Conservation (phyloP, 2,329 filamentous ascomycete species). For the Purpureocillium takamizusanense region DNA sequence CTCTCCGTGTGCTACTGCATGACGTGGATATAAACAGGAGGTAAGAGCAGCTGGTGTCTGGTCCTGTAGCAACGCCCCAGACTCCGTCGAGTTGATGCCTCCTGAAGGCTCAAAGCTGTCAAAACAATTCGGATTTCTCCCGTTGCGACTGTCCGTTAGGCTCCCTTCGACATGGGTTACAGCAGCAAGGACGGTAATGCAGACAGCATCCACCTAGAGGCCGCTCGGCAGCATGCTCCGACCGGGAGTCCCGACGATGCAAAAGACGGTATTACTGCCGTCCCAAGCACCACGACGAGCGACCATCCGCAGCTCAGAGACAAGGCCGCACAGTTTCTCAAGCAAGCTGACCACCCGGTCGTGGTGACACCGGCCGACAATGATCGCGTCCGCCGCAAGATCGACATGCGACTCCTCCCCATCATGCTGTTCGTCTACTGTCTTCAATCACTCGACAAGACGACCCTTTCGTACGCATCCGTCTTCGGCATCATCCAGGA, state of each 20-base stretch:
- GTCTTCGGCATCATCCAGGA: slow-evolving; percentile 54
- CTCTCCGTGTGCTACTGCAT: too few species aligned
- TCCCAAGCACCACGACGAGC: background rate
- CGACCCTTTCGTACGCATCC: slow-evolving; percentile 50
- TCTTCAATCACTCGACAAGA: slow-evolving; percentile 54
- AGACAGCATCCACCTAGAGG: slow-evolving; percentile 4
- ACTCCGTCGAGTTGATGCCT: too few species aligned
- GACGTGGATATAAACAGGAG: too few species aligned
- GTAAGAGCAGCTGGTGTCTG: too few species aligned
- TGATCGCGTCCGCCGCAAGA: slow-evolving; percentile 31
- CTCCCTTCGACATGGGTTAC: too few species aligned
- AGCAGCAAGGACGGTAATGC: slow-evolving; percentile 3
- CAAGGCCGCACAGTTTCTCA: slow-evolving; percentile 40
- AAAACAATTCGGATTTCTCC: too few species aligned
- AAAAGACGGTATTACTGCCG: background rate
- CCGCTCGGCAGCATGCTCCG: background rate
- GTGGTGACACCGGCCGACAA: slow-evolving; percentile 43
- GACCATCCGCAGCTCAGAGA: slow-evolving; percentile 18
- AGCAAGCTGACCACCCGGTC: slow-evolving; percentile 32
- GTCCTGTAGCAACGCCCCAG: too few species aligned
- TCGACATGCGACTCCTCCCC: slow-evolving; percentile 40
- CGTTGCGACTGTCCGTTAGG: too few species aligned
- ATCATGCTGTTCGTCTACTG: slow-evolving; percentile 50
- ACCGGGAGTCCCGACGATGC: background rate
- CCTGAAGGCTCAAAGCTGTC: too few species aligned